Evolutionary conservation across 345 rosid genomes (phyloP).

Genomic region (Rhizophora apiculata): DNA sequence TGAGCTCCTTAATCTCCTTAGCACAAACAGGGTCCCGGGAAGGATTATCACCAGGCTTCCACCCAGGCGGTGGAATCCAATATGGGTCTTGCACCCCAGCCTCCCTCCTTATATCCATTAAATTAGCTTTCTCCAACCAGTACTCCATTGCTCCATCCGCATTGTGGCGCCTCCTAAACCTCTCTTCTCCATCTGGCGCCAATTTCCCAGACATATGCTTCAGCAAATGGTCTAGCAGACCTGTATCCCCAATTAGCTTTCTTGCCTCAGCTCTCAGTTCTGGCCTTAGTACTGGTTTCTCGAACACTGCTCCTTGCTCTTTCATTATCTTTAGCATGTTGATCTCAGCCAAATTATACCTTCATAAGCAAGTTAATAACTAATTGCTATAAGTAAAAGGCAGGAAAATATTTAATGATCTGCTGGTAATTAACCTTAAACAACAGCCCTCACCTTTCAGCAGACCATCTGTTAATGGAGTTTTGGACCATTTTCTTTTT

Average conservation of each 20-base stretch:
- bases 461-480: slow-evolving; percentile 68
- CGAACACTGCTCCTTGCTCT: slow-evolving; percentile 66
- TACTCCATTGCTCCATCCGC: slow-evolving; percentile 97
- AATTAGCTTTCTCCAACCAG: slow-evolving; percentile 80
- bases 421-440: not conserved
- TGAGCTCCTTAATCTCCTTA: slow-evolving; percentile 52
- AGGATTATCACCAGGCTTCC: slow-evolving; percentile 86
- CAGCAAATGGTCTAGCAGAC: slow-evolving; percentile 84
- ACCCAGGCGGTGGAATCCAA: slow-evolving; percentile 95
- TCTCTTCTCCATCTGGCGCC: slow-evolving; percentile 80
- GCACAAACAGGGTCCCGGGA: slow-evolving; percentile 80
- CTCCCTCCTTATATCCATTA: slow-evolving; percentile 61
- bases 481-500: slow-evolving; percentile 30
- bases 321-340: slow-evolving; percentile 86
- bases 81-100: slow-evolving; percentile 91
- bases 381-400: not conserved
- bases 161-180: slow-evolving; percentile 88
- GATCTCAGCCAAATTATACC: slow-evolving; percentile 81
- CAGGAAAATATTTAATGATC: not conserved
- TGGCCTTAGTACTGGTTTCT: slow-evolving; percentile 69
- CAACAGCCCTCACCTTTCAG: slow-evolving; percentile 49
- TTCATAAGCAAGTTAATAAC: slow-evolving; percentile 23
- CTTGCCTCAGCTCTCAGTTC: slow-evolving; percentile 72
- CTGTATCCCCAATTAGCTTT: slow-evolving; percentile 92
- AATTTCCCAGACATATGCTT: slow-evolving; percentile 96